These are phyloP conservation scores for Rhodomyrtus tomentosa DNA, from an alignment of 345 rosid species.

Conservation along the genomic window DNA sequence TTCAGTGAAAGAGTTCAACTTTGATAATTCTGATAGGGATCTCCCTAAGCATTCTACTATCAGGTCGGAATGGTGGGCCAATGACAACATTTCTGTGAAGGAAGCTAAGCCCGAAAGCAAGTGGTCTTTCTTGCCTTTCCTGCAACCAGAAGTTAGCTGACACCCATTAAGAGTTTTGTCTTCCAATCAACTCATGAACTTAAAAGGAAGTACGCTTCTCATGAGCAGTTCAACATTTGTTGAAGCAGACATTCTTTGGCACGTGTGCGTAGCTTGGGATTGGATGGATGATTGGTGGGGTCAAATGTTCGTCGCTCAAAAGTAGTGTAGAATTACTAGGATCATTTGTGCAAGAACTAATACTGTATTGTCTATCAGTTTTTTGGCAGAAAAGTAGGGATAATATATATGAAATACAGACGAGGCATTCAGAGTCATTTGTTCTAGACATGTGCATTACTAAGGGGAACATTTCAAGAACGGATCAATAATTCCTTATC, in stretches of 20 bases:
- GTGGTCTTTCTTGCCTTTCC: constrained; percentile 84
- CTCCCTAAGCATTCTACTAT: constrained; percentile 27
- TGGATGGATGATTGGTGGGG: neutral
- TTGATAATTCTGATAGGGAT: constrained; percentile 53
- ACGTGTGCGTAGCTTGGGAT: neutral
- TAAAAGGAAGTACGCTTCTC: neutral
- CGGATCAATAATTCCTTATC: neutral
- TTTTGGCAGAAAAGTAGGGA: neutral
- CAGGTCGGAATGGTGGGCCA: constrained; percentile 78
- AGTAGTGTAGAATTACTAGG: neutral
- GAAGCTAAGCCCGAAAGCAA: constrained; percentile 36
- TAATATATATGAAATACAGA: neutral
- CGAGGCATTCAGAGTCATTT: neutral
- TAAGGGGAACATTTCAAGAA: neutral
- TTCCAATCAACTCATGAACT: neutral
- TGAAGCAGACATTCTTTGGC: neutral
- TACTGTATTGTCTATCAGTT: neutral
- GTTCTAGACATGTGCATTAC: neutral
- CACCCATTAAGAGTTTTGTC: neutral
- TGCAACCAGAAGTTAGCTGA: constrained; percentile 70
- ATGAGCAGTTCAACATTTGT: neutral
- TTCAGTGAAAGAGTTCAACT: constrained; percentile 80
- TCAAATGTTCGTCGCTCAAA: neutral
- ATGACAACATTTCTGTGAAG: constrained; percentile 52
- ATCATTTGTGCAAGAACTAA: neutral